Base-by-base conservation (phyloP, 2,329 filamentous ascomycete species). In the Cucurbitaria berberidis region DNA sequence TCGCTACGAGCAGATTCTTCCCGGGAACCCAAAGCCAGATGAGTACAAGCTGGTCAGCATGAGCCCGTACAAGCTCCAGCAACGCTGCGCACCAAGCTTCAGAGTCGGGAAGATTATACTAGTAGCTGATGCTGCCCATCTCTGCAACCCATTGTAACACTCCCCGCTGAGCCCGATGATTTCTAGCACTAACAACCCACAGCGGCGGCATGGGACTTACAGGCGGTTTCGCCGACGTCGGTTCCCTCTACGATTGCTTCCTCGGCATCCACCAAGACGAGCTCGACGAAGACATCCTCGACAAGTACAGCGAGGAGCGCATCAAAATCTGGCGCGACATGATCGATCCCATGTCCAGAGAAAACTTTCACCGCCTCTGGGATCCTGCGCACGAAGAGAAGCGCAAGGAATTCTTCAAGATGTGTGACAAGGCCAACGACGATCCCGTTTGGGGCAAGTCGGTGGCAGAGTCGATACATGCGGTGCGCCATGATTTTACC, bases 171-270 rank as follows among this genome's bases (percentile, higher is more conserved):
- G n/a, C 18, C 15, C 43, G 13, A 6, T 15, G 1, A 3, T 1
- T 13, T 11, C 2, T 15, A 11, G 18, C 44, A 48, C 52, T 63
- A 43, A 64, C 21, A 30, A 1, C 7, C 16, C 5, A 15, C 53
- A 72, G 69, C 71, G 86, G 86, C 40, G 86, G 86, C 0, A 74
- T 87, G 15, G 86, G 86, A 1, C 80, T 88, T 44, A 87, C 84
- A 0, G 84, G 85, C 5, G 86, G 86, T 0, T 84, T 88, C 48
- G 83, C 84, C n/a, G 86, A 88, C 59, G 79, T 86, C 2, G 85
- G 83, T 10, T 83, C 84, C 0, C 77, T 88, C 5, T 84, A 80
- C 52, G 84, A 88, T 60, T 86, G 84, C 62, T 77, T 88, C 9
- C 66, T 61, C 5, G 70, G 70, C 29, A 72, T 74, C 26, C 69